Evolutionary conservation across 345 rosid species (phyloP), one percentile per base, ranked within the genome.

Genomic region (Raphanus sativus): DNA sequence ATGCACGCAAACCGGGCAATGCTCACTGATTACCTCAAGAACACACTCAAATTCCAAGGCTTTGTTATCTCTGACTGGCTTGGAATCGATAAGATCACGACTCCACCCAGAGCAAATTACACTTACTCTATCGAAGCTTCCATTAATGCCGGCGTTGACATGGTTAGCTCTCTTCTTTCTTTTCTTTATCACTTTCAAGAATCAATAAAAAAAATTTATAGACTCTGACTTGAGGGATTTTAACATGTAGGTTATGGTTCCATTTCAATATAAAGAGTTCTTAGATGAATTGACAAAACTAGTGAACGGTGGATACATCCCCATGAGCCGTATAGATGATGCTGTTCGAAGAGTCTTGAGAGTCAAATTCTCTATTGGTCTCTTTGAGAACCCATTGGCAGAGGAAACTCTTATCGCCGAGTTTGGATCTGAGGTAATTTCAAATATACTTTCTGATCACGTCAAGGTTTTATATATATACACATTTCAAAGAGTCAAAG

Each of bases 311-410:
- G 84, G 85, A 1, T 33, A 50, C 69, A 82, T 90, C 32, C 84
- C 92, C 5, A 87, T 89, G 88, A 84, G 81, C 69, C 90, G 98
- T 34, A 91, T 90, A 11, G 87, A 91, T 24, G 98, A 93, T 83
- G 98, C 98, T 3, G 94, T 90, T 16, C 71, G 78, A 25, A 85
- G 98, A 64, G 86, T 94, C 29, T 76, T 94, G 83, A 82, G 97
- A 75, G 93, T 90, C 10, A 94, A 94, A 82, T 90, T 91, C 85
- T 64, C 67, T 11, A 48, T 87, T 73, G 98, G 96, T 52, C 81
- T 91, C 33, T 94, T 94, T 76, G 98, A 94, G 84, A 87, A 81
- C 1, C 91, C 96, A 12, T 16, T 82, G 42, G 86, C 86, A 21
- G 91, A 83, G 52, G 45, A 79, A 24, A 83, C 63, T 70, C 83